Evolutionary conservation across 805 yeast species (phyloP), one percentile per base, ranked within the genome.

Genomic region (Saccharomycopsis capsularis): DNA sequence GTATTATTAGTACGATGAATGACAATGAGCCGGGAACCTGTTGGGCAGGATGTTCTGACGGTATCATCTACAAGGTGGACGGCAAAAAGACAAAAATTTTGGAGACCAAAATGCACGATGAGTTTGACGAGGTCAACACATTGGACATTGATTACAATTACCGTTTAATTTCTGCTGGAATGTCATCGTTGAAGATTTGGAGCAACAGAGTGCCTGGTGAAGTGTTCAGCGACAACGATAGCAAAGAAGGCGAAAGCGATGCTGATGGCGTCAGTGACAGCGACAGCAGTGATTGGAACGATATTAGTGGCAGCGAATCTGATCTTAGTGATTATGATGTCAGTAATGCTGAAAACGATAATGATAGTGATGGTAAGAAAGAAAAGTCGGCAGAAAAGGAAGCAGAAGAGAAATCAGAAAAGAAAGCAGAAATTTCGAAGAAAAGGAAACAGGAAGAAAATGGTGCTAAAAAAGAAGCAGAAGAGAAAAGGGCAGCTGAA

Each of bases 361-460:
- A 42, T 22, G 44, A 15, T 16, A 32, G 18, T 7, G 16, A 27
- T 15, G 13, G 16, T 34, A 40, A 40, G 6, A 9, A 3, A 9
- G 22, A 11, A 23, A 9, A n/a, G 18, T 19, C 40, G 9, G 47
- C 45, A 15, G 36, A 16, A 16, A 25, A 27, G 3, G 24, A 37
- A 24, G n/a, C 90, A 59, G 97, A 90, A 56, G 98, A 97, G 7
- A 98, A 93, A 62, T 98, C 91, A 61, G 98, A 91, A 59, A 93
- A 80, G 1, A 89, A 85, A 43, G 90, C 89, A 62, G 96, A 89
- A 61, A 90, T 96, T 73, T 25, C 36, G 16, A 56, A 52, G 35
- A 49, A 44, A 44, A 34, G 25, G 13, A 52, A 52, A 24, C 37
- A 7, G 6, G 46, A 41, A 16, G 45, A 29, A 4, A 51, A 39